A percentile compares a stretch with the other conserved stretches of the same genome.
These are phyloP conservation scores for Skeletonema potamos DNA, from an alignment of 108 stramenopile species.

Conservation along the genomic window DNA sequence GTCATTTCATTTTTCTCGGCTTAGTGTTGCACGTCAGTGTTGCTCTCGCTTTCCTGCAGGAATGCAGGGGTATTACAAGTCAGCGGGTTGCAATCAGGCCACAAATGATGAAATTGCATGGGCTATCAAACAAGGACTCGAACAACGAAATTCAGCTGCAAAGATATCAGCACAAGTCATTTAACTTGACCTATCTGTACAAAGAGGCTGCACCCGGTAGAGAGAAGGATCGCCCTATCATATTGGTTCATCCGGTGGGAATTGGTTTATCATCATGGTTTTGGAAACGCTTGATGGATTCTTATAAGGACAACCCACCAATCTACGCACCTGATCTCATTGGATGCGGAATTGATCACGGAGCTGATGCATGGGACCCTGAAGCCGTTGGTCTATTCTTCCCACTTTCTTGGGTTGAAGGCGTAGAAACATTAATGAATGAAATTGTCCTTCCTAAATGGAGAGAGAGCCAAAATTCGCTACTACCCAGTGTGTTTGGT, in stretches of 20 bases:
- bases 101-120: neutral
- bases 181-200: constrained; percentile 60
- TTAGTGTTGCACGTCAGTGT: neutral
- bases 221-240: constrained; percentile 25
- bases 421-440: constrained; percentile 52
- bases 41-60: neutral
- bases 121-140: neutral
- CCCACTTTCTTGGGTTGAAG: constrained; percentile 65
- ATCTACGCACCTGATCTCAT: constrained; percentile 68
- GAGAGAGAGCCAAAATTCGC: neutral
- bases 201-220: constrained; percentile 30
- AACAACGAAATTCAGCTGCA: constrained; percentile 2
- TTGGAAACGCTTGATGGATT: constrained; percentile 50
- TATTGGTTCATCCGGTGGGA: constrained; percentile 74
- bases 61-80: neutral
- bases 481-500: neutral
- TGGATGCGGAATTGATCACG: constrained; percentile 67
- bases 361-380: constrained; percentile 58
- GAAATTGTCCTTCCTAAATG: constrained; percentile 6
- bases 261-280: constrained; percentile 71
- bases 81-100: neutral
- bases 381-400: constrained; percentile 42
- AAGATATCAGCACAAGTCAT: constrained; percentile 47
- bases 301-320: constrained; percentile 28
- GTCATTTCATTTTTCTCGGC: neutral